phyloP scores from a whole-genome alignment of 176 grass and related monocot genomes.

The Oropetium thomaeum region DNA sequence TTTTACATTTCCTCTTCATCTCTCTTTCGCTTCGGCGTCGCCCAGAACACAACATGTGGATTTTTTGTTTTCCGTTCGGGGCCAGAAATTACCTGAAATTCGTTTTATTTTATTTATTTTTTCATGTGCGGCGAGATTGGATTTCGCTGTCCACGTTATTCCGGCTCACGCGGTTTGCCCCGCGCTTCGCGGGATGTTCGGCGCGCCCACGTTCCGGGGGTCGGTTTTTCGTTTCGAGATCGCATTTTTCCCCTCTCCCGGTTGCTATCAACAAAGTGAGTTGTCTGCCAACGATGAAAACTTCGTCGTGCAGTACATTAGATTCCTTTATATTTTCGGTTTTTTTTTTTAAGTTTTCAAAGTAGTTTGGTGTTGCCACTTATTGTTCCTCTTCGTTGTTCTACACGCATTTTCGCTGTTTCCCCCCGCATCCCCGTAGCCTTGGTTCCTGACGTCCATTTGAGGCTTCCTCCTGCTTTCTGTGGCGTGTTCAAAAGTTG shows the following conservation, averaged over 20 bases:
- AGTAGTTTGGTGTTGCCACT: not conserved
- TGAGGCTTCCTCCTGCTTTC: not conserved
- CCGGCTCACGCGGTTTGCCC: constrained; percentile 15
- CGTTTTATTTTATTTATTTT: not conserved
- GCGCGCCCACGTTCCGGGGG: constrained; percentile 1
- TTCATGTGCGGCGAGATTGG: constrained; percentile 9
- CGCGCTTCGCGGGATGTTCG: constrained; percentile 14
- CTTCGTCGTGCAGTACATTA: not conserved
- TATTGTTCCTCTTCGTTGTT: not conserved
- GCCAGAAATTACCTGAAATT: too few species aligned
- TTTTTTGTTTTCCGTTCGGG: not conserved
- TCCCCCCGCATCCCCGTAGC: too few species aligned
- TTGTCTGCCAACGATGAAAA: not conserved
- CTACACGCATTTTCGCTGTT: not conserved
- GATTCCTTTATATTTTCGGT: not conserved
- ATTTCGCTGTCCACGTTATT: constrained; percentile 8
- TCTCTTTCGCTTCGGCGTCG: not conserved
- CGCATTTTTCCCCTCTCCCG: not conserved
- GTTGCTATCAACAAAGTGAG: not conserved
- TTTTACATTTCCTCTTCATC: constrained; percentile 17
- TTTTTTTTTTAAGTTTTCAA: not conserved
- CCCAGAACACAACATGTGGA: not conserved
- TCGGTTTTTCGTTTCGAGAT: not conserved
- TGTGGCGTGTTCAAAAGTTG: constrained; percentile 18
- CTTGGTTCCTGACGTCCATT: constrained; percentile 14